These are phyloP conservation scores for Aspergillus conjunctus DNA, from an alignment of 495 filamentous ascomycete genomes.

Conservation along the genomic window DNA sequence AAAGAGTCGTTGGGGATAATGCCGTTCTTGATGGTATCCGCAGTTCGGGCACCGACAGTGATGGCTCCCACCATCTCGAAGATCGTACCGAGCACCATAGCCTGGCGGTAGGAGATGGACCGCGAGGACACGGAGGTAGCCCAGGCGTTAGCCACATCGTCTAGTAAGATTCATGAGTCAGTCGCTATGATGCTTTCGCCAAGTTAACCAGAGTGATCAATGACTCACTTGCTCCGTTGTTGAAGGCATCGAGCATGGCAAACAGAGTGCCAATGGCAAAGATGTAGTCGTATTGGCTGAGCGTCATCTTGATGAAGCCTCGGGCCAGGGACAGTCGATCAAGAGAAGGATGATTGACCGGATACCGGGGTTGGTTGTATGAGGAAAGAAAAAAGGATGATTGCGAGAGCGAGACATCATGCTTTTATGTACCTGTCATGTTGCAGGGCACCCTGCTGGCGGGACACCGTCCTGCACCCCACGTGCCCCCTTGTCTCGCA, in stretches of 20 bases:
- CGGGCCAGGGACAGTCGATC: not conserved
- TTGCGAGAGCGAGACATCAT: not conserved
- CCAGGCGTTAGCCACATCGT: slow-evolving; percentile 81
- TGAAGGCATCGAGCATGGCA: slow-evolving; percentile 72
- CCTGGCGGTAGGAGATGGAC: slow-evolving; percentile 66
- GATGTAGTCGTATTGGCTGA: slow-evolving; percentile 66
- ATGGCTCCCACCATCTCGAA: slow-evolving; percentile 66
- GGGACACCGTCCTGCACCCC: not conserved
- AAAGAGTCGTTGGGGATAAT: slow-evolving; percentile 57
- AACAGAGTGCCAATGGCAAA: slow-evolving; percentile 78
- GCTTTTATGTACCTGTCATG: slow-evolving; percentile 2
- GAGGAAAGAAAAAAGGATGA: not conserved
- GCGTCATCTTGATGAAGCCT: slow-evolving; percentile 45
- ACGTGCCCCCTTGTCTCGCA: slow-evolving; percentile 5
- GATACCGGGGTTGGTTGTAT: not conserved
- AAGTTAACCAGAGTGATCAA: not conserved
- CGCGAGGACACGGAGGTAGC: slow-evolving; percentile 70
- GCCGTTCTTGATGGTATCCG: slow-evolving; percentile 62
- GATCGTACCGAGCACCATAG: slow-evolving; percentile 66
- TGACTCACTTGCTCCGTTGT: slow-evolving; percentile 65
- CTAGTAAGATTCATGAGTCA: slow-evolving; percentile 21
- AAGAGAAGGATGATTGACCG: not conserved
- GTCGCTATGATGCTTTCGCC: not conserved
- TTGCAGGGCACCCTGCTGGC: not conserved
- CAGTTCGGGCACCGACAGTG: slow-evolving; percentile 60